Conservation (phyloP, 306 rosid species). For the Fragaria nilgerrensis region DNA sequence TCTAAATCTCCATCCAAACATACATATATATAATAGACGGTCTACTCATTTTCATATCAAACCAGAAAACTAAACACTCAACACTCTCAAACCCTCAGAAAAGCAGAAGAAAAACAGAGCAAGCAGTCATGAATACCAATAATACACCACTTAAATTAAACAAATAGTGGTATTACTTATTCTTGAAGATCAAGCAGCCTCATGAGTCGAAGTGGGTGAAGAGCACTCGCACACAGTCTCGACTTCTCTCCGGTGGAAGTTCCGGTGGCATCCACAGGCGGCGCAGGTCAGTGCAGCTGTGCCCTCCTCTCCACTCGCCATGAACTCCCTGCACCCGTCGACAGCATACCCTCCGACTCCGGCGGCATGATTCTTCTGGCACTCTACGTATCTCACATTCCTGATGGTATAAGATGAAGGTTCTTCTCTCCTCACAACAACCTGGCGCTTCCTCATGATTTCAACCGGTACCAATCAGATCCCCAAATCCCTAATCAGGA, state of each 20-base stretch:
- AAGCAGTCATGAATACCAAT: neutral
- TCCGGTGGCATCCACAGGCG: slow-evolving; percentile 91
- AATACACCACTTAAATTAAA: neutral
- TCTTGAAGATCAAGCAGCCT: slow-evolving; percentile 22
- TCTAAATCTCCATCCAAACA: neutral
- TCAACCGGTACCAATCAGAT: neutral
- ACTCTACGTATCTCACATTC: slow-evolving; percentile 73
- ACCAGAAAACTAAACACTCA: slow-evolving; percentile 3
- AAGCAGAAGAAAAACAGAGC: neutral
- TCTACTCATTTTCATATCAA: neutral
- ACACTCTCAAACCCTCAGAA: slow-evolving; percentile 8
- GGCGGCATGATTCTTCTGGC: slow-evolving; percentile 96
- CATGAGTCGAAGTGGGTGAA: slow-evolving; percentile 44
- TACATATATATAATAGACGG: slow-evolving; percentile 6
- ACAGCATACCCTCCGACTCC: slow-evolving; percentile 84
- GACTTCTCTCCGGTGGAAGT: slow-evolving; percentile 68
- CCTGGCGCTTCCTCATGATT: slow-evolving; percentile 86
- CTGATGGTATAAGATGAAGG: slow-evolving; percentile 23
- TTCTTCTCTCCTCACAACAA: slow-evolving; percentile 65
- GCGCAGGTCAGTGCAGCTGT: slow-evolving; percentile 75
- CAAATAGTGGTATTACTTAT: neutral
- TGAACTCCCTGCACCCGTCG: slow-evolving; percentile 92
- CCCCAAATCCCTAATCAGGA: neutral
- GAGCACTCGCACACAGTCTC: slow-evolving; percentile 52
- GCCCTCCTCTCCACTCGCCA: slow-evolving; percentile 71